Conservation (phyloP, 2,329 filamentous ascomycete genomes). For the Aotearoamyces nothofagi region DNA sequence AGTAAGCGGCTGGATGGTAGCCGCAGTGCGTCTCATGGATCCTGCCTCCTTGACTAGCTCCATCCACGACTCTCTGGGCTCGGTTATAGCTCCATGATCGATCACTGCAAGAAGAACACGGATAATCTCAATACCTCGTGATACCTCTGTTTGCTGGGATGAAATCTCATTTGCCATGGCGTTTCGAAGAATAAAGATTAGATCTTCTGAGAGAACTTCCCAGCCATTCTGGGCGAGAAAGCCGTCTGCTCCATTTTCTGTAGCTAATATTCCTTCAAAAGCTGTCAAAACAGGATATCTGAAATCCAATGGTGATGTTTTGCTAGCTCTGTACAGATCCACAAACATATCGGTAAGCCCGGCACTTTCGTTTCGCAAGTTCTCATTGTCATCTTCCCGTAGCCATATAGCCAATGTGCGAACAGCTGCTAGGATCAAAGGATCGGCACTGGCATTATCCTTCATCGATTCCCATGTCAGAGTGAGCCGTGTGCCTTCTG, state of each 20-base stretch:
- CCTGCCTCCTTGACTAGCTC: constrained; percentile 34
- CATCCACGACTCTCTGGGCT: constrained; percentile 39
- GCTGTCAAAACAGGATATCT: constrained; percentile 41
- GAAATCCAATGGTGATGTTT: constrained; percentile 29
- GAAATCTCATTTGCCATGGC: constrained; percentile 11
- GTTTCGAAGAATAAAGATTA: constrained; percentile 27
- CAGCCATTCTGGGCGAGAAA: constrained; percentile 39
- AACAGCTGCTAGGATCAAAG: constrained; percentile 41
- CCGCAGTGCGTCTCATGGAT: constrained; percentile 14
- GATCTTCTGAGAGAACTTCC: constrained; percentile 33
- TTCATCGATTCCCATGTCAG: constrained; percentile 42
- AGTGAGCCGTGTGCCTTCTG: constrained; percentile 27
- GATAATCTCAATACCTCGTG: constrained; percentile 38
- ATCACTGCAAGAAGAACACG: constrained; percentile 36
- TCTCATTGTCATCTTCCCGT: constrained; percentile 50
- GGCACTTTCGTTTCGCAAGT: constrained; percentile 29
- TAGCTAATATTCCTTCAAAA: constrained; percentile 38
- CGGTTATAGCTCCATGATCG: constrained; percentile 28
- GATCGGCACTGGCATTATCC: constrained; percentile 32
- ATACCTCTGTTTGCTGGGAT: constrained; percentile 20
- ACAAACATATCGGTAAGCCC: constrained; percentile 49
- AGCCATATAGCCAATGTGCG: constrained; percentile 48
- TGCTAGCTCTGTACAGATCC: constrained; percentile 35
- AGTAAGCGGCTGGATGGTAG: constrained; percentile 7
- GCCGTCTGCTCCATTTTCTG: constrained; percentile 20